Percentiles rank a stretch among this genome's conserved stretches.
Evolutionary conservation across 805 yeast species (phyloP).

Genomic region (Cyberlindnera samutprakarnensis): DNA sequence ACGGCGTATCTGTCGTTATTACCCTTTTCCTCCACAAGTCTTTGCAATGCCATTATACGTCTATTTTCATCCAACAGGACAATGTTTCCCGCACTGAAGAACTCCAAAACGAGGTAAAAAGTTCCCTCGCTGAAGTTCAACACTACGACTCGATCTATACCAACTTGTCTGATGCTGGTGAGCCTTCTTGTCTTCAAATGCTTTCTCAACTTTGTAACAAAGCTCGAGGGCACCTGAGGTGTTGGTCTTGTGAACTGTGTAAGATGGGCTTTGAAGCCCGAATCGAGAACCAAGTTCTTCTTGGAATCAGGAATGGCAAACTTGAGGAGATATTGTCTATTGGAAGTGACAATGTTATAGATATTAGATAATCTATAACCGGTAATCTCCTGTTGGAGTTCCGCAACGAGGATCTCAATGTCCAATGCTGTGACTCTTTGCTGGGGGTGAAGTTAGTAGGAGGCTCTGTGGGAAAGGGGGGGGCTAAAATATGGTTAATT

Average conservation of each 20-base stretch:
- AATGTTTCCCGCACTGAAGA: conserved; percentile 92
- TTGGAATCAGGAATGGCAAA: conserved; percentile 82
- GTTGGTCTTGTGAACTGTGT: conserved; percentile 79
- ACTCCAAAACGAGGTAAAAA: conserved; percentile 74
- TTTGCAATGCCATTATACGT: conserved; percentile 65
- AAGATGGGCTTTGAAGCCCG: conserved; percentile 74
- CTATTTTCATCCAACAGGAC: conserved; percentile 62
- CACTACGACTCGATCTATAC: conserved; percentile 76
- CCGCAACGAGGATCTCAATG: conserved; percentile 61
- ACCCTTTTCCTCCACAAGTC: conserved; percentile 70
- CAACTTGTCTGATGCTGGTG: conserved; percentile 64
- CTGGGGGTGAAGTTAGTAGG: no score
- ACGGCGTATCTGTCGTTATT: conserved; percentile 61
- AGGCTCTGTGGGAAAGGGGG: no score
- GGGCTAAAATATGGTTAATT: no score
- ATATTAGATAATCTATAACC: conserved; percentile 76
- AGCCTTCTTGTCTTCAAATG: conserved; percentile 77
- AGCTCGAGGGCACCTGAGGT: conserved; percentile 75
- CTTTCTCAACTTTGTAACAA: conserved; percentile 79
- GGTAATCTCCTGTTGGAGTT: conserved; percentile 48
- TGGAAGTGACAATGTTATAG: conserved; percentile 68
- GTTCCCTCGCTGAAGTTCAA: conserved; percentile 79
- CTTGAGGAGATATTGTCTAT: conserved; percentile 68
- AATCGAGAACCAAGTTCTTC: conserved; percentile 67
- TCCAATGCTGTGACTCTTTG: conserved; percentile 87